Evolutionary conservation across 331 rosid species (phyloP).

Genomic region (Spiraea crenata): DNA sequence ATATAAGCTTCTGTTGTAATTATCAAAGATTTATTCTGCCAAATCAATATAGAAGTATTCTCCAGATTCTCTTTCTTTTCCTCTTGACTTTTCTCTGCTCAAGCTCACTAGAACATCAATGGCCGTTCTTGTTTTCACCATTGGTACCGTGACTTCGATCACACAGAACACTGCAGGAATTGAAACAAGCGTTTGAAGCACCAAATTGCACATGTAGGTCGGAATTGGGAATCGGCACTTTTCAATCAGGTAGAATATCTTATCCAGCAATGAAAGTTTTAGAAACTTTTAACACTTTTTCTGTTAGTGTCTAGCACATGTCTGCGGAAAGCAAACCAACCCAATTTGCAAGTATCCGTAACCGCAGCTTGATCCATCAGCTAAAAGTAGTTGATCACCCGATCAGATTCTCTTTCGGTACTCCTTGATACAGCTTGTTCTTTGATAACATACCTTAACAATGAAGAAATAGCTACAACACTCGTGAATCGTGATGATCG

Average conservation of each 20-base stretch:
- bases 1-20: too few relatives aligned
- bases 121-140: too few relatives aligned
- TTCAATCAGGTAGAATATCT: constrained; percentile 42
- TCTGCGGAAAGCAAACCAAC: constrained; percentile 31
- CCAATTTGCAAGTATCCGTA: constrained; percentile 38
- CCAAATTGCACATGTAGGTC: constrained; percentile 15
- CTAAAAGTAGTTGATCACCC: constrained; percentile 18
- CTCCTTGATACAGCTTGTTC: neutral
- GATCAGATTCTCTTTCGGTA: neutral
- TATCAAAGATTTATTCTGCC: too few relatives aligned
- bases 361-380: constrained; percentile 43
- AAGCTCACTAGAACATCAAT: too few relatives aligned
- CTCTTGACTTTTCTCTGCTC: too few relatives aligned
- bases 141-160: too few relatives aligned
- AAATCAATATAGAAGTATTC: too few relatives aligned
- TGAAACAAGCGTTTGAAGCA: neutral
- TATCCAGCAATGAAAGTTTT: constrained; percentile 29
- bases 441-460: too few relatives aligned
- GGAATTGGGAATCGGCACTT: neutral
- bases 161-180: too few relatives aligned
- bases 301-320: constrained; percentile 1
- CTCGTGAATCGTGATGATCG: too few relatives aligned
- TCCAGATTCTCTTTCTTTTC: too few relatives aligned
- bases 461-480: too few relatives aligned
- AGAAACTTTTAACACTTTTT: constrained; percentile 9